Evolutionary conservation across 2,329 filamentous ascomycete genomes (phyloP), one percentile per base, ranked within the genome.

Genomic region (Pseudogymnoascus sp.): DNA sequence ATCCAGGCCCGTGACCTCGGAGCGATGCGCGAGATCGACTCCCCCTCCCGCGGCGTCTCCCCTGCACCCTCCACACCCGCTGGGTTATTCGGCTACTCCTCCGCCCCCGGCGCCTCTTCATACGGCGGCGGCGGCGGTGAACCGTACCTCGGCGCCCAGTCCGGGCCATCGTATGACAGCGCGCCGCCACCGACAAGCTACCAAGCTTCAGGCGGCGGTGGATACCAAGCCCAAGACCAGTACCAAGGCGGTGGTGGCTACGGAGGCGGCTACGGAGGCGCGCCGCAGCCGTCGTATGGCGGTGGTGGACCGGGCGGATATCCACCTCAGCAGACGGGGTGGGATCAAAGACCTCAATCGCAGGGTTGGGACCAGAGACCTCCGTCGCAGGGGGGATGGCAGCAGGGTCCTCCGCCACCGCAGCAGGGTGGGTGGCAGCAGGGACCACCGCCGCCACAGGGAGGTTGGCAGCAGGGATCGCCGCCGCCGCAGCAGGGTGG

Each of bases 1-100:
- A 83, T 88, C 62, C 80, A 82, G 67, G 82, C 80, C 2, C 79
- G 84, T 64, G 84, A 88, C 66, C 72, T 86, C 11, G 76, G 78
- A 61, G 81, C 82, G 11, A 81, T 85, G 79, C 78, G 78, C 41
- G 82, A 80, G 2, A 75, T 75, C 3, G 79, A 83, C 64, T 38
- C 31, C 0, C 31, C 19, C 4, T n/a, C 33, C 14, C 31, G 56
- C n/a, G 56, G 56, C 75, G 75, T 19, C 74, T 77, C 69, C 76
- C 61, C 65, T 35, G 69, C 70, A 37, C 64, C 69, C 24, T 43
- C 53, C 2, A 56, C 64, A 6, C 50, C 67, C 50, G 71, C 38
- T 59, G 72, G 64, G 33, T 64, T 68, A 22, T 73, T 70, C 35
- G 69, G 69, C 2, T 70, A 71, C 6, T 59, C 67, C 3, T 59